Evolutionary conservation across 148 eudicot species (phyloP).

Genomic region (Camellia sinensis): DNA sequence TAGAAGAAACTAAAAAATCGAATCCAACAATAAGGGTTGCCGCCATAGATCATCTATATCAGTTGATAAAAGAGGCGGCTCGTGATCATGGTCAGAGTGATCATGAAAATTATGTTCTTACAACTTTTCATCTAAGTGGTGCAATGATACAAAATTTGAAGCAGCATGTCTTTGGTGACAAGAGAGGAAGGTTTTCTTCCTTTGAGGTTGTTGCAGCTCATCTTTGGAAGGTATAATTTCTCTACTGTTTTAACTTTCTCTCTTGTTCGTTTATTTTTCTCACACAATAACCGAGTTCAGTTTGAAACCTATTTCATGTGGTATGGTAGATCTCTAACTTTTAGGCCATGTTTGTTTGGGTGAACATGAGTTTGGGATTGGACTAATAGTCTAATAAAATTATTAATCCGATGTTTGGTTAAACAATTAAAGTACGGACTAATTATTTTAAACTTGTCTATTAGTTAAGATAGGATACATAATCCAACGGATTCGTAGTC

Average conservation of each 20-base stretch:
- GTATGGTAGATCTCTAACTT: too few species aligned
- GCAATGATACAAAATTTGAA: conserved; percentile 10
- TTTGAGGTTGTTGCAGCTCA: conserved; percentile 10
- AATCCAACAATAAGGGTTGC: not conserved
- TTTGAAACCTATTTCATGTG: too few species aligned
- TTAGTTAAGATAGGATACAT: too few species aligned
- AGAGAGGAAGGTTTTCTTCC: not conserved
- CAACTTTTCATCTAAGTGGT: conserved; percentile 7
- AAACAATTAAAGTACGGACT: too few species aligned
- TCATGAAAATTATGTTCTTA: not conserved
- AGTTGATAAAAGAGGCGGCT: conserved; percentile 4
- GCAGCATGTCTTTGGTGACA: not conserved
- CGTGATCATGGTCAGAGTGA: not conserved
- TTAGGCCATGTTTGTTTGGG: too few species aligned
- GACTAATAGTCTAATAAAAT: too few species aligned
- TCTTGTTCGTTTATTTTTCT: too few species aligned
- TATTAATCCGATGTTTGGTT: too few species aligned
- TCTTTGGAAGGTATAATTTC: conserved; percentile 14
- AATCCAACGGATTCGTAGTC: too few species aligned
- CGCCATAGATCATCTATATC: conserved; percentile 11
- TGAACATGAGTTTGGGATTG: too few species aligned
- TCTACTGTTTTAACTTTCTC: not conserved
- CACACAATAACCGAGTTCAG: not conserved
- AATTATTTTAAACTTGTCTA: too few species aligned
- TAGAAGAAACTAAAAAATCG: not conserved